A percentile compares a stretch with the other conserved stretches of the same genome.
Evolutionary conservation across 495 filamentous ascomycete species (phyloP).

Genomic region (Mycothermus thermophilus): DNA sequence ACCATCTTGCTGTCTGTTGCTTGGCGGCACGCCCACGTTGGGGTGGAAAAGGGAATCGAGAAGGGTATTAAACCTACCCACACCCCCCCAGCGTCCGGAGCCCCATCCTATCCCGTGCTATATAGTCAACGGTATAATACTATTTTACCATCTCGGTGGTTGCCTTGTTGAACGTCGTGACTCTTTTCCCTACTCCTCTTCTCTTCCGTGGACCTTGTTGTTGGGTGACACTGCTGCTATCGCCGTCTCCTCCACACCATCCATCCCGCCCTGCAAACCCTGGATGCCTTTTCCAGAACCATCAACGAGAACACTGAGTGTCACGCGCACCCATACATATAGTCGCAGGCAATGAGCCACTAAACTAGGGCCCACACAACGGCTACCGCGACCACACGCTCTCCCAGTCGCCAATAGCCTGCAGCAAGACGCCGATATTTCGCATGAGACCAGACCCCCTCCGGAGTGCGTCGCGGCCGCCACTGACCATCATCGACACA

Average conservation of each 20-base stretch:
- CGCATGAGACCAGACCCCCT: constrained; percentile 1
- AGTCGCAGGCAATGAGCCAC: constrained; percentile 24
- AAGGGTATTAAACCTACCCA: constrained; percentile 30
- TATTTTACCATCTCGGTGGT: constrained; percentile 24
- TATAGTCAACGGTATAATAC: constrained; percentile 40
- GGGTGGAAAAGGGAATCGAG: constrained; percentile 26
- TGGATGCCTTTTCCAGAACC: constrained; percentile 3
- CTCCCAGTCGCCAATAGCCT: too few species aligned
- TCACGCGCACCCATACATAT: constrained; percentile 5
- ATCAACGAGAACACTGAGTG: constrained; percentile 3
- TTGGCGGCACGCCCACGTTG: constrained; percentile 35
- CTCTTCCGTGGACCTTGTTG: constrained; percentile 23
- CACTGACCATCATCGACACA: constrained; percentile 15
- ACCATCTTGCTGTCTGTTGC: constrained; percentile 30
- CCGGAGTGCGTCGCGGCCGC: constrained; percentile 4
- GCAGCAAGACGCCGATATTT: constrained; percentile 11
- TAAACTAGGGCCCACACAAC: constrained; percentile 17
- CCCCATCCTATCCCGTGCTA: too few species aligned
- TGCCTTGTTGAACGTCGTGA: constrained; percentile 17
- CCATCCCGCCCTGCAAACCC: background rate
- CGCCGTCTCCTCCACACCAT: background rate
- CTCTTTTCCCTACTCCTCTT: too few species aligned
- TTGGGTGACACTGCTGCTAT: constrained; percentile 14
- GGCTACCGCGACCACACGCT: constrained; percentile 13
- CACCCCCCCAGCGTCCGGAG: constrained; percentile 13